Evolutionary conservation across 108 stramenopile species (phyloP), one percentile per base, ranked within the genome.

Genomic region (Cyclostephanos invisitatus): DNA sequence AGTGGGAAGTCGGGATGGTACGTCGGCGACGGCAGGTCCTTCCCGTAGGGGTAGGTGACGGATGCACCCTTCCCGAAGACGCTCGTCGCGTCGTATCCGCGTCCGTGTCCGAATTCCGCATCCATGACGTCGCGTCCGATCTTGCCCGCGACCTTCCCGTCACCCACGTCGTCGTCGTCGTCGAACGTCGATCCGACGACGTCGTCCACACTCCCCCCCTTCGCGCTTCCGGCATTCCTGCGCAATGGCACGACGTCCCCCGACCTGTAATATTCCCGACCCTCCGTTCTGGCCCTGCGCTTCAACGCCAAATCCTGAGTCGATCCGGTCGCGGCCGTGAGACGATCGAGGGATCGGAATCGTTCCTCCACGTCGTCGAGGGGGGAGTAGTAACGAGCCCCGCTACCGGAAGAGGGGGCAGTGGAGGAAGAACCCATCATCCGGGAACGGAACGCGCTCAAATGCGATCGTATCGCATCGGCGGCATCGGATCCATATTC

Each of bases 231-330:
- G 21, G 87, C 60, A 14, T 60, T 63, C 5, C 37, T n/a, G 36
- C 7, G 67, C 55, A 57, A 71, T 67, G 44, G 44, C 44, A 46
- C 44, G 44, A 15, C 44, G n/a, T 22, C 54, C 28, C 78, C 73
- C 61, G 68, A 56, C 12, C 60, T 44, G 28, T 24, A 72, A 55
- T 56, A 79, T 8, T 79, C 78, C 10, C 78, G 35, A 27, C 46
- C 57, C 78, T 84, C 81, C 73, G 77, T 62, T 64, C 83, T 42
- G 9, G 81, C 78, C 28, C 89, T 73, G 11, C 93, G 72, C 21
- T 60, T 44, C 27, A 80, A 81, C 12, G 87, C 87, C 65, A 87
- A 74, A 72, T 91, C 89, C 72, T 94, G 89, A 3, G 89, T 90
- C 2, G 89, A 84, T 36, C 93, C 93, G 27, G 49, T 62, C 10